Evolutionary conservation across 2,329 filamentous ascomycete genomes (phyloP).

Genomic region (Aureobasidium zeae): DNA sequence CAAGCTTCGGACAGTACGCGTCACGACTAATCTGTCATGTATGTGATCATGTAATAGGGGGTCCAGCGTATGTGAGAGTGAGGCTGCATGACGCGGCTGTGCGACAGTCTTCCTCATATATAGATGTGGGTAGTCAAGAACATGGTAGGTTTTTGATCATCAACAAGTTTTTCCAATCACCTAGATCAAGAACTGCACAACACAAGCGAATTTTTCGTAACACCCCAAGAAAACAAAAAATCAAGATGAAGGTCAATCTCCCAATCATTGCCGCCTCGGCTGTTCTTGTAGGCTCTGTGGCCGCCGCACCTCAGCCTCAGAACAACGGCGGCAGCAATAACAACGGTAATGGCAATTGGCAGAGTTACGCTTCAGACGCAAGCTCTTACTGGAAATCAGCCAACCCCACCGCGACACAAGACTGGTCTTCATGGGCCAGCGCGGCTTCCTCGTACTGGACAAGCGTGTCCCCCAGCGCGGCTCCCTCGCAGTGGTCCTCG

Average conservation of each 20-base stretch:
- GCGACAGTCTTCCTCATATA: conserved; percentile 13
- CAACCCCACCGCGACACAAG: conserved; percentile 20
- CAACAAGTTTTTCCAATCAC: neutral
- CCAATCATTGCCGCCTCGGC: conserved; percentile 11
- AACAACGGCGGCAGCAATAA: conserved; percentile 12
- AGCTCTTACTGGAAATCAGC: conserved; percentile 15
- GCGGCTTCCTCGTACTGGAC: conserved; percentile 20
- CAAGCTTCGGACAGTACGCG: conserved; percentile 10
- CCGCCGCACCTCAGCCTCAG: conserved; percentile 1
- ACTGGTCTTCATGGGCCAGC: conserved; percentile 25
- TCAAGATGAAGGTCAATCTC: conserved; percentile 12
- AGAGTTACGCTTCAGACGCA: conserved; percentile 13
- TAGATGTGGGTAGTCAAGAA: conserved; percentile 14
- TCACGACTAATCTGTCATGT: no score
- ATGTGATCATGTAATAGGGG: neutral
- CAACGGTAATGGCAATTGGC: conserved; percentile 7
- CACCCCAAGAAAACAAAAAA: neutral
- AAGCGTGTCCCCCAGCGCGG: conserved; percentile 9
- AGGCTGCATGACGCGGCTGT: conserved; percentile 14
- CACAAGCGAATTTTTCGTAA: no score
- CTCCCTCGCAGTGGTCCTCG: conserved; percentile 11
- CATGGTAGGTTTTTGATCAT: neutral
- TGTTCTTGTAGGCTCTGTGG: conserved; percentile 8
- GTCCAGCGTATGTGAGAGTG: neutral
- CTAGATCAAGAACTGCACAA: no score